Base-by-base conservation (phyloP, 2,329 filamentous ascomycete genomes). In the Macrophomina pseudophaseolina region DNA sequence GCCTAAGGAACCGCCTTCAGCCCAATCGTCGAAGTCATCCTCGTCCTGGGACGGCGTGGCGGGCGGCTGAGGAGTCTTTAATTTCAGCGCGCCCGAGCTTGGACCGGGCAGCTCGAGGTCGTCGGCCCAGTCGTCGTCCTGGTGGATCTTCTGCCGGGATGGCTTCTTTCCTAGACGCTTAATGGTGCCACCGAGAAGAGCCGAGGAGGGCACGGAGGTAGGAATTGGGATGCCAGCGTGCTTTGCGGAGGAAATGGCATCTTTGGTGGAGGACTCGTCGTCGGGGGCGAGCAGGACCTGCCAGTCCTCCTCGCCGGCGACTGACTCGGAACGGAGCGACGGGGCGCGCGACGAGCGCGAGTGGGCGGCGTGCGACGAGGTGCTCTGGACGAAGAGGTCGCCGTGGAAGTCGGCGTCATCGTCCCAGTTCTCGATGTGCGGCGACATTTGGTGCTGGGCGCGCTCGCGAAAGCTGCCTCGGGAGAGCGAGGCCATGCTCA, bases 221-320 rank as follows among this genome's bases (percentile, higher is more conserved):
- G 95, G 95, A 66, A 98, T 88, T 6, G 95, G 94, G 70, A 99
- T 97, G 71, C 95, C 95, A 32, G 93, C 94, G 76, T 89, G 90
- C 74, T 93, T 91, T 40, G 94, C 94, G 6, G 93, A 91, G 30
- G 91, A 88, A 73, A 99, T 94, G 68, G 95, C 94, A 75, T 96
- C 91, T 72, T 90, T 82, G 9, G 91, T 96, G 1, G 92, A 92
- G 69, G 88, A 86, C 73, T 97, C 92, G 76, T 97, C 94, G 75
- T 95, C 91, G 58, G 90, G 91, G 2, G 92, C 89, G 35, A 98
- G 82, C 71, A 94, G 87, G 28, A 98, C 86, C 72, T 97, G 93
- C 83, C 90, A 93, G 79, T 97, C 93, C 73, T 97, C 93, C 73
- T 96, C 92, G 68, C 89, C 91, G 68, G 80, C 84, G 66, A 87